Conservation (phyloP, 176 grass and related monocot species). For the Carex parvula region DNA sequence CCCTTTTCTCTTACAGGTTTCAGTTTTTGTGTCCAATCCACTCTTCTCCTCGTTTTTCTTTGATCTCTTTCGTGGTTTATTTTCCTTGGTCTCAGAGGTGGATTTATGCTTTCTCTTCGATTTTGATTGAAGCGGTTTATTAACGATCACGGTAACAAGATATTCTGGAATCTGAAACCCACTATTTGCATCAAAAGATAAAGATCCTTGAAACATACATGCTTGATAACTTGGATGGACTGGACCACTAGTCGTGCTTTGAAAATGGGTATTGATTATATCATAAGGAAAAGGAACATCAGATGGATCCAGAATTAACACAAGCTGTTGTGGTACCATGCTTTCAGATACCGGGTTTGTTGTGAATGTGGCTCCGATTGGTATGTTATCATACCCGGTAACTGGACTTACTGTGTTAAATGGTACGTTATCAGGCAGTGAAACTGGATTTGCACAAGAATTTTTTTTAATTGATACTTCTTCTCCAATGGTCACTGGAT, state of each 20-base stretch:
- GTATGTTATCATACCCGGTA: not conserved
- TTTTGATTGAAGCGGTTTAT: constrained; percentile 32
- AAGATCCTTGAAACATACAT: constrained; percentile 58
- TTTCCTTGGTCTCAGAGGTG: constrained; percentile 19
- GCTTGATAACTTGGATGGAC: constrained; percentile 39
- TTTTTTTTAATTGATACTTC: not conserved
- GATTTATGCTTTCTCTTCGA: constrained; percentile 31
- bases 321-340: constrained; percentile 39
- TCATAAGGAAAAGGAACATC: constrained; percentile 49
- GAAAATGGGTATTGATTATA: constrained; percentile 35
- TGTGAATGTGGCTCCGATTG: not conserved
- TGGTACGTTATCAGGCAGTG: not conserved
- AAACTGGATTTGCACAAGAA: not conserved
- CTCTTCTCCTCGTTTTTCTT: constrained; percentile 37
- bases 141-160: constrained; percentile 42
- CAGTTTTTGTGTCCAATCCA: not conserved
- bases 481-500: not conserved
- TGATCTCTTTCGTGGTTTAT: constrained; percentile 38
- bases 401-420: not conserved
- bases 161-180: constrained; percentile 32
- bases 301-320: constrained; percentile 50
- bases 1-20: constrained; percentile 26
- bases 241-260: constrained; percentile 29
- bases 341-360: constrained; percentile 23
- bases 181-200: constrained; percentile 40